These are phyloP conservation scores for Plantago lanceolata DNA, from an alignment of 305 asterid species.

Conservation along the genomic window DNA sequence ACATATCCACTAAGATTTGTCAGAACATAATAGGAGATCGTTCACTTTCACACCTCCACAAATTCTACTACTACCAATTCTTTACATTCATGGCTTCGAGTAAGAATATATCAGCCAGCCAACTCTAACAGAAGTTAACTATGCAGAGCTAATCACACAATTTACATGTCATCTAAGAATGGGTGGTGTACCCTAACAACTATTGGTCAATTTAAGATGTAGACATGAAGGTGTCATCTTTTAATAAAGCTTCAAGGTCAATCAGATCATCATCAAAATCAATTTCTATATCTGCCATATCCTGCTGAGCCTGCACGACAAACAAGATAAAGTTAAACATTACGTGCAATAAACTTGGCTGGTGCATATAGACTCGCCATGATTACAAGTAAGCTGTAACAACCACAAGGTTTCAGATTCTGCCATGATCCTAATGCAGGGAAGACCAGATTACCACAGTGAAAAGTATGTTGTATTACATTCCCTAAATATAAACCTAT, in stretches of 20 bases:
- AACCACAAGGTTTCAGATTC: too few relatives aligned
- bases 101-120: slow-evolving; percentile 20
- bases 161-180: slow-evolving; percentile 24
- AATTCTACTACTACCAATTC: slow-evolving; percentile 21
- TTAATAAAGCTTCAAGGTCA: slow-evolving; percentile 62
- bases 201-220: slow-evolving; percentile 29
- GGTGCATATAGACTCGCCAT: not conserved
- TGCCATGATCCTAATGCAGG: too few relatives aligned
- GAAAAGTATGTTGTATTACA: too few relatives aligned
- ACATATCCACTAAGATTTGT: not conserved
- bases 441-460: too few relatives aligned
- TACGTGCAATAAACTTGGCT: not conserved
- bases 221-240: slow-evolving; percentile 58
- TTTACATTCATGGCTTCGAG: slow-evolving; percentile 19
- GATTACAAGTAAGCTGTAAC: too few relatives aligned
- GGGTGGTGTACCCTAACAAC: slow-evolving; percentile 19
- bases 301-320: slow-evolving; percentile 54
- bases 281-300: slow-evolving; percentile 39
- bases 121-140: slow-evolving; percentile 34
- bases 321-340: slow-evolving; percentile 13
- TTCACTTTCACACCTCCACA: slow-evolving; percentile 12
- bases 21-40: not conserved
- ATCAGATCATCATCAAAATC: slow-evolving; percentile 65
- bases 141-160: slow-evolving; percentile 39
- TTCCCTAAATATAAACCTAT: too few relatives aligned